Evolutionary conservation across 768 basidiomycete species (phyloP).

Genomic region (Hypholoma fasciculare): DNA sequence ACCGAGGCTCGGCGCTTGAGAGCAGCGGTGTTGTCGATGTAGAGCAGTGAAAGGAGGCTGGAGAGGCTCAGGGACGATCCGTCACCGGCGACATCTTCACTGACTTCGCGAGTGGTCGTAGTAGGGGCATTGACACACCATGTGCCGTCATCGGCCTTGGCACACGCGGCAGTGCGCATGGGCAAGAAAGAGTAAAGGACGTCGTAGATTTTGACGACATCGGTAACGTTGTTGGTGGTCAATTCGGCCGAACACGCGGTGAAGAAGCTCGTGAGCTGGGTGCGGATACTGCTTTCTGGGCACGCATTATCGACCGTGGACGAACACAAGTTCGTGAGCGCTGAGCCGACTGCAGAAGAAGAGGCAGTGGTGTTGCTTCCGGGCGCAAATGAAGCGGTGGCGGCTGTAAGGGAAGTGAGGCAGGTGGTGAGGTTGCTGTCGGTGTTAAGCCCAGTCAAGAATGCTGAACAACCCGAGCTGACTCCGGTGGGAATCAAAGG

Average conservation of each 20-base stretch:
- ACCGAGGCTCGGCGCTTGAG: constrained; percentile 30
- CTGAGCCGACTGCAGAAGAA: constrained; percentile 45
- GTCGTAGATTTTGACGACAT: constrained; percentile 75
- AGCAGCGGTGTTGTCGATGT: constrained; percentile 22
- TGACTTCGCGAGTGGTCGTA: constrained; percentile 24
- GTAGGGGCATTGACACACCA: constrained; percentile 67
- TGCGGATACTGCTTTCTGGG: constrained; percentile 55
- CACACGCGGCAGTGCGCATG: constrained; percentile 66
- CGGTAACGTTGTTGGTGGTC: constrained; percentile 40
- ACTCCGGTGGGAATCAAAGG: constrained; percentile 72
- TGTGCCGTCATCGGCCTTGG: constrained; percentile 66
- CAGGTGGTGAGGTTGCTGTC: constrained; percentile 61
- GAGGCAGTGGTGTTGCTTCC: constrained; percentile 41
- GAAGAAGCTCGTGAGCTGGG: constrained; percentile 69
- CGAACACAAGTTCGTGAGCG: constrained; percentile 60
- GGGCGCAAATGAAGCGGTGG: constrained; percentile 56
- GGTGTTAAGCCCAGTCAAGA: constrained; percentile 62
- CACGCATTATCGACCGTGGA: constrained; percentile 47
- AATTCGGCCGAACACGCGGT: constrained; percentile 72
- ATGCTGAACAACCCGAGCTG: constrained; percentile 51
- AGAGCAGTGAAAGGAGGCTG: constrained; percentile 23
- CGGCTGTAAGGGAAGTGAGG: constrained; percentile 58
- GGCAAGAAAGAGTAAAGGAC: constrained; percentile 72
- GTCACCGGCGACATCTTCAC: constrained; percentile 19
- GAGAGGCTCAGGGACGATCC: constrained; percentile 13